phyloP scores from a whole-genome alignment of 148 eudicot species.

The Cornus kousa region DNA sequence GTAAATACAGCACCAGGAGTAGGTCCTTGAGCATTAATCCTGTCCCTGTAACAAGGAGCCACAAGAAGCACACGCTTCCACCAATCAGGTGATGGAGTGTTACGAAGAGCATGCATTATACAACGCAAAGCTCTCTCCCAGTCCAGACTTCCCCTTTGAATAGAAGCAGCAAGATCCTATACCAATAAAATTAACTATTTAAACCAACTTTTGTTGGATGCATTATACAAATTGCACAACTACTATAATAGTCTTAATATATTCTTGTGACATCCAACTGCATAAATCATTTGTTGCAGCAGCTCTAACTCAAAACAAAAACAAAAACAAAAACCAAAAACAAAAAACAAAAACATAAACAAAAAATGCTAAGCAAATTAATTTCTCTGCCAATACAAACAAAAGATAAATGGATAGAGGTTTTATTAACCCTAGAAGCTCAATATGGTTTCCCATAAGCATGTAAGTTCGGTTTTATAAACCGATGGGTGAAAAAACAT shows the following conservation, averaged over 20 bases:
- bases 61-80: slow-evolving; percentile 94
- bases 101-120: slow-evolving; percentile 89
- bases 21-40: slow-evolving; percentile 51
- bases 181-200: slow-evolving; percentile 3
- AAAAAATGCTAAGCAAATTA: not conserved
- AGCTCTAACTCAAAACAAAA: not conserved
- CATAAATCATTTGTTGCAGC: not conserved
- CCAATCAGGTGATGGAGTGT: slow-evolving; percentile 96
- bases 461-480: not conserved
- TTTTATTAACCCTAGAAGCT: not conserved
- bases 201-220: not conserved
- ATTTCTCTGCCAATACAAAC: not conserved
- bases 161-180: slow-evolving; percentile 87
- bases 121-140: slow-evolving; percentile 99
- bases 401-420: slow-evolving; percentile 1
- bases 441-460: not conserved
- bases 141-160: slow-evolving; percentile 89
- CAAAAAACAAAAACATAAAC: too few species aligned
- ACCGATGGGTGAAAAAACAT: not conserved
- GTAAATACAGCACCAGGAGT: slow-evolving; percentile 96
- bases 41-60: slow-evolving; percentile 74
- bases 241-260: not conserved
- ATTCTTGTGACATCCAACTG: not conserved
- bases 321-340: not conserved
- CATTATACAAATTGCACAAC: not conserved